A percentile compares a stretch with the other conserved stretches of the same genome.
phyloP scores from a whole-genome alignment of 805 yeast genomes.

The Jamesozyma lodderae region DNA sequence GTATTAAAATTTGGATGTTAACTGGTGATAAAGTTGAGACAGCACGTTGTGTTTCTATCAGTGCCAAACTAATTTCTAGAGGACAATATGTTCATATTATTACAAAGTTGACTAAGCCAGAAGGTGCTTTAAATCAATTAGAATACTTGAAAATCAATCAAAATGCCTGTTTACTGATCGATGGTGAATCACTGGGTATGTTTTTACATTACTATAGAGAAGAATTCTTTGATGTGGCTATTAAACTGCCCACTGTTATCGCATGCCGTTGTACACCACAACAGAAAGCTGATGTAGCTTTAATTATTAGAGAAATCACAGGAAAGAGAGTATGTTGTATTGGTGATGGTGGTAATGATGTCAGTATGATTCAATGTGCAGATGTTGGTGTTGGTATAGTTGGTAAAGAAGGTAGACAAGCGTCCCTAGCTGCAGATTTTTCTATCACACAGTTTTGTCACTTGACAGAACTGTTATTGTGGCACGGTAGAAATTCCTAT shows the following conservation, averaged over 20 bases:
- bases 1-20: constrained; percentile 96
- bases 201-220: constrained; percentile 53
- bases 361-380: constrained; percentile 96
- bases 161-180: constrained; percentile 65
- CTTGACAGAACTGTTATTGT: constrained; percentile 71
- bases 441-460: constrained; percentile 88
- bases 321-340: constrained; percentile 92
- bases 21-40: constrained; percentile 99
- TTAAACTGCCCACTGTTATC: constrained; percentile 82
- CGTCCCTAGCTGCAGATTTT: constrained; percentile 94
- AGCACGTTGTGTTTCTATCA: constrained; percentile 94
- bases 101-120: constrained; percentile 50
- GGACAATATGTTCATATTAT: constrained; percentile 91
- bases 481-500: constrained; percentile 98
- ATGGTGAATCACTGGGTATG: constrained; percentile 80
- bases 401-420: constrained; percentile 97
- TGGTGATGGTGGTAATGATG: constrained; percentile 99
- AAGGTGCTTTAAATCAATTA: constrained; percentile 62
- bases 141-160: constrained; percentile 59
- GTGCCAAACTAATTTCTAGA: constrained; percentile 83
- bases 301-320: constrained; percentile 65
- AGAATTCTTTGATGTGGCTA: constrained; percentile 72
- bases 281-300: constrained; percentile 93
- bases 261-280: constrained; percentile 99
- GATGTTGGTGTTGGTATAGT: constrained; percentile 99